Evolutionary conservation across 2,329 filamentous ascomycete species (phyloP).

Genomic region (Clarireedia paspali): DNA sequence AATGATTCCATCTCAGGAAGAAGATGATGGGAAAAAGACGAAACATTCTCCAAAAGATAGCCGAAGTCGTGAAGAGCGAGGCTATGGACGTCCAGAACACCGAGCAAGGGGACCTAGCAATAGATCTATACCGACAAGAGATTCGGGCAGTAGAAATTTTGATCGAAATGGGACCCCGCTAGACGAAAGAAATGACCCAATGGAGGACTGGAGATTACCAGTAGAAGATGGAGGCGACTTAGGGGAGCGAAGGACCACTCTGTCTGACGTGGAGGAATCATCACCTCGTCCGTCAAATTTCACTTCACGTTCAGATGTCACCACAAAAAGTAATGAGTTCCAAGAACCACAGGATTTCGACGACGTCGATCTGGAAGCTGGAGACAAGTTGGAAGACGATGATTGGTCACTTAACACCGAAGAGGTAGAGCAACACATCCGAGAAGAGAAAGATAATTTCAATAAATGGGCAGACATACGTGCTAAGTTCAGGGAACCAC

Average conservation of each 20-base stretch:
- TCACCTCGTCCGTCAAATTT: background rate
- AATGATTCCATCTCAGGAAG: conserved; percentile 14
- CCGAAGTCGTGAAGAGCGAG: background rate
- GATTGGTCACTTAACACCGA: conserved; percentile 12
- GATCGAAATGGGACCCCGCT: conserved; percentile 2
- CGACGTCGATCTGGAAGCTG: conserved; percentile 2
- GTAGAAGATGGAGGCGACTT: background rate
- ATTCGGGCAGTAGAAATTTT: background rate
- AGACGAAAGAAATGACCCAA: conserved; percentile 10
- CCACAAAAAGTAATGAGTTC: background rate
- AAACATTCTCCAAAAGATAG: conserved; percentile 11
- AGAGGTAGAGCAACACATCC: conserved; percentile 15
- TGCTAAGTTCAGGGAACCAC: conserved; percentile 41
- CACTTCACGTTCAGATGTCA: background rate
- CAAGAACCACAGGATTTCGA: background rate
- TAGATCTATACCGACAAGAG: background rate
- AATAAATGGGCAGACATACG: conserved; percentile 37
- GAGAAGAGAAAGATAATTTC: background rate
- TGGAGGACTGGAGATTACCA: conserved; percentile 11
- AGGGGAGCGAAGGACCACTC: background rate
- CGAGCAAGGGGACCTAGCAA: background rate
- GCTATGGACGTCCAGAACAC: conserved; percentile 4
- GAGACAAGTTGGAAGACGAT: conserved; percentile 4
- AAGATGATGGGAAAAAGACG: background rate
- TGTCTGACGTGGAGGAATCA: conserved; percentile 2